Conservation (phyloP, 1,284 basidiomycete species). For the Vanrija pseudolonga region DNA sequence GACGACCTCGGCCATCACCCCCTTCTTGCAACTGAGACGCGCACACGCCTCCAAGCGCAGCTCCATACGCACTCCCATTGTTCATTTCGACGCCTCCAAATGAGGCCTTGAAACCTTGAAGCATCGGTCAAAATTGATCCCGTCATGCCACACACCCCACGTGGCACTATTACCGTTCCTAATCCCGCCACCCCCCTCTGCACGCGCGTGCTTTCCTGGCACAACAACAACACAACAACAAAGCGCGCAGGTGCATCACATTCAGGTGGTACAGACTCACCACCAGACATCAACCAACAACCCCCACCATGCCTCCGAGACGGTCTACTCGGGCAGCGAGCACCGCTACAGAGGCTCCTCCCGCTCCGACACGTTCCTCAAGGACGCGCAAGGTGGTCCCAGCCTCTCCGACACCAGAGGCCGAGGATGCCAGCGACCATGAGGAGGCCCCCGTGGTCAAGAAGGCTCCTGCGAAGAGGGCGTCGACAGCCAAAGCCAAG, state of each 20-base stretch:
- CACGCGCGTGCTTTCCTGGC: not conserved
- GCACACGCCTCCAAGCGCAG: too few species aligned
- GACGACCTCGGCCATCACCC: too few species aligned
- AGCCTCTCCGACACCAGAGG: not conserved
- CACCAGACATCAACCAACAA: not conserved
- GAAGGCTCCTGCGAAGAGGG: not conserved
- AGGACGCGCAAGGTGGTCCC: not conserved
- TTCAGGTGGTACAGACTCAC: not conserved
- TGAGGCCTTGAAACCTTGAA: too few species aligned
- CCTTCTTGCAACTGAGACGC: too few species aligned
- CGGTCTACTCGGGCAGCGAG: not conserved
- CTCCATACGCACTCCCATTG: too few species aligned
- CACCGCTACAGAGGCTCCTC: not conserved
- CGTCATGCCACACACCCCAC: too few species aligned
- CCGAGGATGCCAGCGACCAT: not conserved
- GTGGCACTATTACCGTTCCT: too few species aligned
- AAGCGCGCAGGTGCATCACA: not conserved
- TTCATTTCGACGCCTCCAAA: too few species aligned
- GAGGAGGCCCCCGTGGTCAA: not conserved
- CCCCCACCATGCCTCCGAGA: slow-evolving; percentile 13
- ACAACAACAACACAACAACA: not conserved
- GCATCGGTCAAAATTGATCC: too few species aligned
- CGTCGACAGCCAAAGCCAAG: not conserved
- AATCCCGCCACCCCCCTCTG: not conserved
- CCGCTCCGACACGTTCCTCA: not conserved